phyloP scores from a whole-genome alignment of 352 stramenopile genomes.

The Phytophthora ohioensis region DNA sequence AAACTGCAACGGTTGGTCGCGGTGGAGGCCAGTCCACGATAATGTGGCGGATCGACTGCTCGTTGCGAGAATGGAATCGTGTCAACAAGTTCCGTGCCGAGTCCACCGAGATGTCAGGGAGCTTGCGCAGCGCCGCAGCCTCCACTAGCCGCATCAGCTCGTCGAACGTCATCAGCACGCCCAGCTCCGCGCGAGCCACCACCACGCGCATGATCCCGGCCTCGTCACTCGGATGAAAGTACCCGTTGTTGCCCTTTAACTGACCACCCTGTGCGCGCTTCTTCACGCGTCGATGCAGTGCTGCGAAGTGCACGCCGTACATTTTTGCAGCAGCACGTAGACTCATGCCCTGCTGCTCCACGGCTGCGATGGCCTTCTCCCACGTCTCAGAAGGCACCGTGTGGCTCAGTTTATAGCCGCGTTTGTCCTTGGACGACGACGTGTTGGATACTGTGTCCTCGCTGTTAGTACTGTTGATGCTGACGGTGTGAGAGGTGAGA shows the following conservation, averaged over 20 bases:
- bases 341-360: conserved; percentile 69
- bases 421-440: conserved; percentile 37
- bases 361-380: conserved; percentile 65
- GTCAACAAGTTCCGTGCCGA: conserved; percentile 55
- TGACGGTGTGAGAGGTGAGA: not conserved
- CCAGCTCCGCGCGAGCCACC: conserved; percentile 60
- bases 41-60: conserved; percentile 60
- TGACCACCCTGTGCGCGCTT: conserved; percentile 49
- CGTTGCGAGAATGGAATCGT: conserved; percentile 62
- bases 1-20: not conserved
- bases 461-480: conserved; percentile 13
- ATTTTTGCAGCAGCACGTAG: conserved; percentile 53
- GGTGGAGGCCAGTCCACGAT: conserved; percentile 54
- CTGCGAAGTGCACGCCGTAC: conserved; percentile 69
- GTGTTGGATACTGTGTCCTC: conserved; percentile 23
- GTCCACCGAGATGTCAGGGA: conserved; percentile 68
- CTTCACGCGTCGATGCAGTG: conserved; percentile 64
- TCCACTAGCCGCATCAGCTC: conserved; percentile 70
- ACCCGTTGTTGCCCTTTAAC: conserved; percentile 28
- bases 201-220: conserved; percentile 66
- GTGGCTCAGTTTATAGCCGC: conserved; percentile 59
- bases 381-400: conserved; percentile 66
- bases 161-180: conserved; percentile 75
- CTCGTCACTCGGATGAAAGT: conserved; percentile 66
- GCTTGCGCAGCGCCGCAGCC: conserved; percentile 57